Conservation (phyloP, 2,329 filamentous ascomycete genomes). For the Colletotrichum gloeosporioides region DNA sequence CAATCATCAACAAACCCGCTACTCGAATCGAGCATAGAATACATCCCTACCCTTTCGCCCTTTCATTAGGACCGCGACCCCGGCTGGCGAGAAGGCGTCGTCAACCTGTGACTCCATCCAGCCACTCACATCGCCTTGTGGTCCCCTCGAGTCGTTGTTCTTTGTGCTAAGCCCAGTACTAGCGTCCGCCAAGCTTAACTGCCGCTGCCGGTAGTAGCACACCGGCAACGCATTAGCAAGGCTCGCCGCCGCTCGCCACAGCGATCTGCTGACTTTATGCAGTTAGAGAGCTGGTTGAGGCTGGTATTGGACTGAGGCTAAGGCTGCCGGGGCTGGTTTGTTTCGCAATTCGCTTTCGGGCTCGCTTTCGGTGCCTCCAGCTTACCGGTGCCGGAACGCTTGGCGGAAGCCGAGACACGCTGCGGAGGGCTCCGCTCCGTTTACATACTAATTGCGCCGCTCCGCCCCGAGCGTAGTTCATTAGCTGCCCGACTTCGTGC, state of each 20-base stretch:
- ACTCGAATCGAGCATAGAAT: neutral
- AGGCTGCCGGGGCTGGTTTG: neutral
- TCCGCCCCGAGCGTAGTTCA: neutral
- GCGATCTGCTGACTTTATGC: neutral
- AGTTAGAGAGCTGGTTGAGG: neutral
- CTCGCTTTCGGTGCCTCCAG: constrained; percentile 1
- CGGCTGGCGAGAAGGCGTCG: neutral
- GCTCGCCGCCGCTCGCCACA: neutral
- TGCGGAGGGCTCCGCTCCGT: neutral
- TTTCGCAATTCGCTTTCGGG: neutral
- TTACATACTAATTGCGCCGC: neutral
- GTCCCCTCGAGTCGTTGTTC: neutral
- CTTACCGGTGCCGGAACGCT: neutral
- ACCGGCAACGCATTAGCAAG: neutral
- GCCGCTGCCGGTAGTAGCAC: neutral
- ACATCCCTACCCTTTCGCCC: neutral
- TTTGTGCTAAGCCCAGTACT: neutral
- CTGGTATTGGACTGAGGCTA: neutral
- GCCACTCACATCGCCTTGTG: neutral
- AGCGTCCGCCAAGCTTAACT: neutral
- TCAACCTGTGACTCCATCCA: neutral
- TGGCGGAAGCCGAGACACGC: neutral
- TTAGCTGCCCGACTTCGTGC: neutral
- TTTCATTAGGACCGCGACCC: neutral
- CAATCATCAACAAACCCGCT: neutral